Base-by-base conservation (phyloP, 2,329 filamentous ascomycete species). In the Tolypocladium capitatum region DNA sequence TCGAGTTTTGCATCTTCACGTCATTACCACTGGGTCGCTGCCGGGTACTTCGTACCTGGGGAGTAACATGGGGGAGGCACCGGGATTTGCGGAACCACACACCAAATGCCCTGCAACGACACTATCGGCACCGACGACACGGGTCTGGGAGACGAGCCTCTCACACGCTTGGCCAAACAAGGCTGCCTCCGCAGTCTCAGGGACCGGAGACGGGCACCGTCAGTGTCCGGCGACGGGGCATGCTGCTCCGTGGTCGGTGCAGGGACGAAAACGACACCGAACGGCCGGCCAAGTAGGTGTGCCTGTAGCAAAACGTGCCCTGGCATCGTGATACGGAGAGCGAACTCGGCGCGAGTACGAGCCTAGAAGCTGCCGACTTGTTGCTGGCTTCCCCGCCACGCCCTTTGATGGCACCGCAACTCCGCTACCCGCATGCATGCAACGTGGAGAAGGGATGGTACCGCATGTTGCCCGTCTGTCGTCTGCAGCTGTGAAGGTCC, bases 111-210 rank as follows among this genome's bases (percentile, higher is more conserved):
- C 36, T 27, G 34, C 43, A 20, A 33, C 3, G n/a, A 31, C 18
- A 30, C 4, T 6, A 44, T 14, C 30, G 20, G 53, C 49, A 51
- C 61, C 59, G 56, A 58, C 49, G 56, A 63, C 60, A 56, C 57
- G 61, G 61, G 51, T 55, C 59, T 53, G 60, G 60, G 59, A 46
- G 48, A 48, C 43, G 52, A 53, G 47, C 53, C 57, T 54, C 50
- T 52, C 44, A 50, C 48, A 49, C 46, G 47, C 43, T 45, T 45
- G 45, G 27, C 38, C 8, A 11, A 24, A 24, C 13, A 24, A 38
- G 35, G 11, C 35, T n/a, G n/a, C n/a, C n/a, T n/a, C n/a, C n/a
- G 24, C 24, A 41, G 4, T n/a, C 27, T 9, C 7, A n/a, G 24
- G 7, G 8, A n/a, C 16, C 9, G 16, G 32, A 34, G n/a, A 11